A percentile compares a stretch with the other conserved stretches of the same genome.
Conservation (phyloP, 768 basidiomycete genomes). For the Lentinula edodes region DNA sequence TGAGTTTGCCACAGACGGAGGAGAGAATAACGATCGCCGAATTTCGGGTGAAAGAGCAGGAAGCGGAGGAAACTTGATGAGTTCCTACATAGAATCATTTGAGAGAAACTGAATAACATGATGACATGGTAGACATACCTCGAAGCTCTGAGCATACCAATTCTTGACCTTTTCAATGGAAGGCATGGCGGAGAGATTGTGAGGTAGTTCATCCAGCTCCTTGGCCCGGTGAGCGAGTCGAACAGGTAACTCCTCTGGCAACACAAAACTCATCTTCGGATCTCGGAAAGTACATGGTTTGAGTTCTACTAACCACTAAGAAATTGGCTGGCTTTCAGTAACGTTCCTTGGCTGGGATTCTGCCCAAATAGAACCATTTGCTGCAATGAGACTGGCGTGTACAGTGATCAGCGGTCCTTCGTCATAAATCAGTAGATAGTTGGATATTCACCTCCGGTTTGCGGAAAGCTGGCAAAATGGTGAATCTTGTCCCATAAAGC, state of each 20-base stretch:
- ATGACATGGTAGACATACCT: conserved; percentile 48
- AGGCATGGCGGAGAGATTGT: conserved; percentile 86
- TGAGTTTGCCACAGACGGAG: conserved; percentile 19
- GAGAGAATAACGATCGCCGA: conserved; percentile 47
- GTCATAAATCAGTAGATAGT: background rate
- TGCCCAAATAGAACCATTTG: conserved; percentile 99
- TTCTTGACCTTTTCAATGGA: conserved; percentile 93
- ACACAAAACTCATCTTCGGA: background rate
- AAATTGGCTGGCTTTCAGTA: conserved; percentile 90
- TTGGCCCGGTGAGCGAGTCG: conserved; percentile 93
- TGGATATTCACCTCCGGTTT: conserved; percentile 70
- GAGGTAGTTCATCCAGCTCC: conserved; percentile 91
- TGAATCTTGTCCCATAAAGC: conserved; percentile 87
- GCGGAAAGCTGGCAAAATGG: conserved; percentile 88
- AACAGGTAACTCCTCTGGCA: conserved; percentile 86
- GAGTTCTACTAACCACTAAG: conserved; percentile 49
- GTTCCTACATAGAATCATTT: conserved; percentile 51
- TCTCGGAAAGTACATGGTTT: background rate
- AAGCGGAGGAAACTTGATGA: conserved; percentile 82
- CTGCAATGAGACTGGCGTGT: conserved; percentile 73
- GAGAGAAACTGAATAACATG: background rate
- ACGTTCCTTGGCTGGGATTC: conserved; percentile 90
- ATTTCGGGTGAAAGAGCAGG: conserved; percentile 54
- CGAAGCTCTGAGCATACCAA: conserved; percentile 99
- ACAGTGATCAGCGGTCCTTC: background rate